A percentile compares a stretch with the other conserved stretches of the same genome.
These are phyloP conservation scores for Aspergillus puulaauensis DNA, from an alignment of 2,329 filamentous ascomycete species.

Conservation along the genomic window DNA sequence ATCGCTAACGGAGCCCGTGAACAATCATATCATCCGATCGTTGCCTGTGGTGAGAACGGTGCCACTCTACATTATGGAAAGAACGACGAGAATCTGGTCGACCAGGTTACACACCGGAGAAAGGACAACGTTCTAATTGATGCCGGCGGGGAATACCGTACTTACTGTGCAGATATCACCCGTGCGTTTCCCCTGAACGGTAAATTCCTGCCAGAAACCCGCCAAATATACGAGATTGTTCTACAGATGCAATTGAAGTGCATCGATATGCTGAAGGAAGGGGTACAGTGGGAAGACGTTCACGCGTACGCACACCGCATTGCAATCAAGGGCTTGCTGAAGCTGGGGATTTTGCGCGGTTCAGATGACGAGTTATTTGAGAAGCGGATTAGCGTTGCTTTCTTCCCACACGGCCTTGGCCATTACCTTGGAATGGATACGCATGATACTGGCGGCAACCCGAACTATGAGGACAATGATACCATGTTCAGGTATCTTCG, in stretches of 20 bases:
- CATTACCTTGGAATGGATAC: conserved; percentile 93
- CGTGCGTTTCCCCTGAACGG: conserved; percentile 79
- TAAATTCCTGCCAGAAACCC: conserved; percentile 66
- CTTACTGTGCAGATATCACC: conserved; percentile 89
- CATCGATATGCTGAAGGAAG: conserved; percentile 67
- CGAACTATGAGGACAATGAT: conserved; percentile 77
- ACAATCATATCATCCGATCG: conserved; percentile 88
- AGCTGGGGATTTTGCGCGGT: conserved; percentile 69
- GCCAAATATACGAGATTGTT: conserved; percentile 74
- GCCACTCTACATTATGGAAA: conserved; percentile 82
- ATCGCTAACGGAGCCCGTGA: conserved; percentile 69
- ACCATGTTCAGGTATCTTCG: conserved; percentile 84
- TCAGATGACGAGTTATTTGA: conserved; percentile 70
- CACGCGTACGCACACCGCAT: conserved; percentile 72
- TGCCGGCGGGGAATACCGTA: conserved; percentile 79
- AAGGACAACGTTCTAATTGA: conserved; percentile 79
- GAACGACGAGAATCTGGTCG: conserved; percentile 71
- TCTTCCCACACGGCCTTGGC: conserved; percentile 87
- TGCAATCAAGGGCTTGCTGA: conserved; percentile 68
- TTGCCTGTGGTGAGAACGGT: conserved; percentile 77
- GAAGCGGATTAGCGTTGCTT: conserved; percentile 78
- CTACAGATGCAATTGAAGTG: conserved; percentile 77
- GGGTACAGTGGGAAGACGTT: conserved; percentile 68
- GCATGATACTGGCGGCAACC: conserved; percentile 78
- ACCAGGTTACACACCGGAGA: conserved; percentile 37